These are phyloP conservation scores for Cyberlindnera bimundalis DNA, from an alignment of 805 yeast species.

Conservation along the genomic window DNA sequence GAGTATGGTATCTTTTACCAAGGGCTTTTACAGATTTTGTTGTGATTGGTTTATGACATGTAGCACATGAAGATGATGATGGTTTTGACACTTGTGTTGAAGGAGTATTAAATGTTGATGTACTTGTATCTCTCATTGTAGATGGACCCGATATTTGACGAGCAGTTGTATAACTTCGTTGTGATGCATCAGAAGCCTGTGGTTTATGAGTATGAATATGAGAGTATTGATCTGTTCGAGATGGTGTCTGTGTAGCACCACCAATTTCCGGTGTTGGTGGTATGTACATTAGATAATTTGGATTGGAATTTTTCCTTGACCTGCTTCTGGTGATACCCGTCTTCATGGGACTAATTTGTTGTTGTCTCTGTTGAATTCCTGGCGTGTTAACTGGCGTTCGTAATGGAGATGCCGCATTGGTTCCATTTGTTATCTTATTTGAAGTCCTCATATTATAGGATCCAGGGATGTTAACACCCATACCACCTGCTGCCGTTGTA, in stretches of 20 bases:
- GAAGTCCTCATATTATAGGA: conserved; percentile 1
- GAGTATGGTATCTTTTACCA: conserved; percentile 74
- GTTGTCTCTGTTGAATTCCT: not conserved
- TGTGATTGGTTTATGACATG: conserved; percentile 49
- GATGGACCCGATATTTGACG: conserved; percentile 9
- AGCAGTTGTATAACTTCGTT: conserved; percentile 9
- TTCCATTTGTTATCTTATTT: not conserved
- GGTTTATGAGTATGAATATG: conserved; percentile 8
- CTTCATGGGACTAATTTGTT: conserved; percentile 2
- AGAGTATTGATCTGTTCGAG: not conserved
- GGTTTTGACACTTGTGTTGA: conserved; percentile 2
- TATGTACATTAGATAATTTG: conserved; percentile 26
- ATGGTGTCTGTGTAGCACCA: conserved; percentile 2
- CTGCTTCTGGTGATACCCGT: conserved; percentile 6
- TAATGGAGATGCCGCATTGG: not conserved
- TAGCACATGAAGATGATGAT: conserved; percentile 37
- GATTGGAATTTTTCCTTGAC: conserved; percentile 11
- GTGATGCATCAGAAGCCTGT: conserved; percentile 13
- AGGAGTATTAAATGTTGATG: not conserved
- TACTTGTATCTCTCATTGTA: conserved; percentile 9
- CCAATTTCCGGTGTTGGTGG: conserved; percentile 28
- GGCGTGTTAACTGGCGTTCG: not conserved
- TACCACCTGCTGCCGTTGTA: conserved; percentile 1
- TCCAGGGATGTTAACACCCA: conserved; percentile 6
- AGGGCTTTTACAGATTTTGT: conserved; percentile 89